These are phyloP conservation scores for Fomitopsis palustris DNA, from an alignment of 1,284 basidiomycete species.

Conservation along the genomic window DNA sequence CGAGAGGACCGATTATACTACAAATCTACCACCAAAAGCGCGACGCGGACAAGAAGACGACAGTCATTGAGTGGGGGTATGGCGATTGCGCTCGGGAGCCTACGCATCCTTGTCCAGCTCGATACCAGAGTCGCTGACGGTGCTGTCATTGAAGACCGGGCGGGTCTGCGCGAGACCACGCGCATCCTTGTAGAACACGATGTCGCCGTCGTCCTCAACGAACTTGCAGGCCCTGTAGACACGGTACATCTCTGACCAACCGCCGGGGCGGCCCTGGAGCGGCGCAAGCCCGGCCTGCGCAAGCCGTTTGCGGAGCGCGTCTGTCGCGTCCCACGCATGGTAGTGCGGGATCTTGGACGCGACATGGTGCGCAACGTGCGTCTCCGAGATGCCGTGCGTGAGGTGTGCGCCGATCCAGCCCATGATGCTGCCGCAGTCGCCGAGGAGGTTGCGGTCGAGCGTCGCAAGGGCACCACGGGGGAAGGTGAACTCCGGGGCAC, in stretches of 20 bases:
- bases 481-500: constrained; percentile 89
- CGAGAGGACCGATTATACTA: not conserved
- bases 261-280: constrained; percentile 63
- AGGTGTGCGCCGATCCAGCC: constrained; percentile 78
- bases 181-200: constrained; percentile 91
- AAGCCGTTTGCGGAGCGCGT: constrained; percentile 83
- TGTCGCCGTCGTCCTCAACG: constrained; percentile 89
- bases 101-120: constrained; percentile 48
- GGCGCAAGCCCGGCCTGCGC: constrained; percentile 51
- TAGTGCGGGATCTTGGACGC: constrained; percentile 94
- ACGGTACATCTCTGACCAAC: constrained; percentile 78
- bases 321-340: constrained; percentile 89
- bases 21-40: not conserved
- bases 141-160: constrained; percentile 58
- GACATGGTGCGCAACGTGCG: constrained; percentile 90
- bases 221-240: constrained; percentile 82
- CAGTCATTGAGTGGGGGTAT: not conserved
- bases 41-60: not conserved
- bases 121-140: constrained; percentile 82
- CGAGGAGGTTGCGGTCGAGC: constrained; percentile 86
- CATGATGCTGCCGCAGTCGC: constrained; percentile 70
- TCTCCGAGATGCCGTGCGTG: constrained; percentile 90
- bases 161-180: constrained; percentile 71
- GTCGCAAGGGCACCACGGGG: constrained; percentile 93
- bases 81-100: constrained; percentile 5